Base-by-base conservation (phyloP, 2,329 filamentous ascomycete species). In the Arthrobotrys sinensis region DNA sequence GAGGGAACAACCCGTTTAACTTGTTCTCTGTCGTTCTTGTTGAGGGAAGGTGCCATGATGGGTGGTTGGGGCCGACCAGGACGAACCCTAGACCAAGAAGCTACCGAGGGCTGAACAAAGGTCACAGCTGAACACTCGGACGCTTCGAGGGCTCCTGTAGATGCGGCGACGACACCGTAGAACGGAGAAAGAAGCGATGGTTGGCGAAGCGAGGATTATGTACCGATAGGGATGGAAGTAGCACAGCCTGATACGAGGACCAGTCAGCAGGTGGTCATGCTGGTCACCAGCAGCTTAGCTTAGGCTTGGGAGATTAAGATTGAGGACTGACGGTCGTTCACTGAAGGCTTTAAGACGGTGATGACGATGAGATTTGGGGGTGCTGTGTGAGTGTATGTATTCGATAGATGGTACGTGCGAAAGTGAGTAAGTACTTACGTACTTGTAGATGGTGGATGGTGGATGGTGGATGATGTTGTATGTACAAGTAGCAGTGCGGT, bases 1-100 rank as follows among this genome's bases (percentile, higher is more conserved):
- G 97, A 97, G 79, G 96, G 95, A 68, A 99, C 93, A 82, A 91
- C 92, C 84, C 96, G 91, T 87, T 96, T 97, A 85, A 99, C 94
- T 79, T 91, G 97, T 86, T 96, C 93, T 88, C 97, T 97, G 87
- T 99, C 96, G 83, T 94, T 92, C 83, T 97, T 95, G 84, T 88
- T 93, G 72, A 99, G 89, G 81, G 89, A 89, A 75, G 89, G 88
- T 64, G 81, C 80, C 72, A 76, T 76, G 11, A 2, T 28, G 8
- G 24, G 36, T 36, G 43, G 48, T 14, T 43, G 10, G 48, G n/a
- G 5, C 16, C 16, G 46, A 28, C 24, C 19, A 11, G 28, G 14
- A 28, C 10, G 11, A 66, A 11, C 28, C 21, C 45, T 36, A 12
- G 32, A 21, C 11, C 16, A 2, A 46, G 36, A 14, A 24, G 32